These are phyloP conservation scores for Albophoma yamanashiensis DNA, from an alignment of 2,329 filamentous ascomycete species.

Conservation along the genomic window DNA sequence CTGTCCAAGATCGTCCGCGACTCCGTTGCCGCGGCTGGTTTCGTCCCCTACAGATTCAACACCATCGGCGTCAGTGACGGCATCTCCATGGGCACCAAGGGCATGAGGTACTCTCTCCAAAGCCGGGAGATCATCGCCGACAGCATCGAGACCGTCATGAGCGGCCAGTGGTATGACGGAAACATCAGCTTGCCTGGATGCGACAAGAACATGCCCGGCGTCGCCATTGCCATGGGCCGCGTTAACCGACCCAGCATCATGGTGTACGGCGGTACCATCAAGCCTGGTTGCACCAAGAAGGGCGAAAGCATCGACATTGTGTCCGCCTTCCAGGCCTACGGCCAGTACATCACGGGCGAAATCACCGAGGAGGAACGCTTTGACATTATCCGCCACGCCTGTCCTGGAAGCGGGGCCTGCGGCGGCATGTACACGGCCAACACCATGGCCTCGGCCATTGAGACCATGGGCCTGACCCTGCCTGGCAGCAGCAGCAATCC, in stretches of 20 bases:
- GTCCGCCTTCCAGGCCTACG: conserved; percentile 95
- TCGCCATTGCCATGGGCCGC: conserved; percentile 86
- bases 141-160: conserved; percentile 98
- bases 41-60: conserved; percentile 96
- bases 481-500: conserved; percentile 73
- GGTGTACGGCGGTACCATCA: conserved; percentile 95
- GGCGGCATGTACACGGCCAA: conserved; percentile 91
- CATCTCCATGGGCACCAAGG: conserved; percentile 96
- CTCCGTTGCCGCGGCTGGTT: conserved; percentile 55
- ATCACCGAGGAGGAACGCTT: conserved; percentile 87
- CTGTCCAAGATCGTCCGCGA: conserved; percentile 65
- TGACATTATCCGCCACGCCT: conserved; percentile 89
- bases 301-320: conserved; percentile 84
- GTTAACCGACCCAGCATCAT: conserved; percentile 92
- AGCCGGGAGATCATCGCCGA: conserved; percentile 95
- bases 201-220: conserved; percentile 99
- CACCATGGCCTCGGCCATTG: conserved; percentile 84
- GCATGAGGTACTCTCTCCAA: conserved; percentile 93
- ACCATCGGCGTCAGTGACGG: conserved; percentile 96
- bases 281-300: conserved; percentile 71
- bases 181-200: conserved; percentile 96
- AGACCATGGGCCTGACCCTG: conserved; percentile 83
- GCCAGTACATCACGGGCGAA: conserved; percentile 83
- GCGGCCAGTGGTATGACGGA: conserved; percentile 96
- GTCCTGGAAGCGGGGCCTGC: conserved; percentile 55